These are phyloP conservation scores for Herpetospermum pedunculosum DNA, from an alignment of 306 rosid genomes.

Conservation along the genomic window DNA sequence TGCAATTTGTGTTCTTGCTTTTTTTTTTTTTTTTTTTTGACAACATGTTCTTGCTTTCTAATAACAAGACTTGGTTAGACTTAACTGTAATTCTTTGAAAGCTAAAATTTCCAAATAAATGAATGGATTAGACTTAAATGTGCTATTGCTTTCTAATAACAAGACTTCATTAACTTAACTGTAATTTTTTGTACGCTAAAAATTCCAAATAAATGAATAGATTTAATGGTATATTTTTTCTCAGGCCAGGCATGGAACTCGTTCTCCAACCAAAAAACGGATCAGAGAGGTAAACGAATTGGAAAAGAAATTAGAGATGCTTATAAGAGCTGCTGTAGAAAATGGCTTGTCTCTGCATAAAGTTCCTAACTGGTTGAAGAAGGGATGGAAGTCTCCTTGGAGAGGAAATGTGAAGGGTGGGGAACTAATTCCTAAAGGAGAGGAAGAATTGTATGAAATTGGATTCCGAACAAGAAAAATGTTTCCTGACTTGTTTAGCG, in stretches of 20 bases:
- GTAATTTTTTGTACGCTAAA: background rate
- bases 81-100: background rate
- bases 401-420: conserved; percentile 67
- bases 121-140: background rate
- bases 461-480: conserved; percentile 57
- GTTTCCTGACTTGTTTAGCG: conserved; percentile 55
- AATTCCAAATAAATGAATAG: background rate
- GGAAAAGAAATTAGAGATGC: conserved; percentile 34
- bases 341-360: conserved; percentile 30
- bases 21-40: too few relatives aligned
- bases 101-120: background rate
- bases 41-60: background rate
- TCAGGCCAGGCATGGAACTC: conserved; percentile 97
- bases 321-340: conserved; percentile 42
- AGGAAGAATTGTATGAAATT: conserved; percentile 63
- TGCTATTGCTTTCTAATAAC: background rate
- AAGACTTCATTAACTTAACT: background rate
- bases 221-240: conserved; percentile 10
- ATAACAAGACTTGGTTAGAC: background rate
- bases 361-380: conserved; percentile 57
- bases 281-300: conserved; percentile 45
- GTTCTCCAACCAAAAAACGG: conserved; percentile 77
- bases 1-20: too few relatives aligned
- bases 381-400: conserved; percentile 86
- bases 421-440: conserved; percentile 55